phyloP scores from a whole-genome alignment of 2,329 filamentous ascomycete genomes.

The Ascosphaera aggregata region DNA sequence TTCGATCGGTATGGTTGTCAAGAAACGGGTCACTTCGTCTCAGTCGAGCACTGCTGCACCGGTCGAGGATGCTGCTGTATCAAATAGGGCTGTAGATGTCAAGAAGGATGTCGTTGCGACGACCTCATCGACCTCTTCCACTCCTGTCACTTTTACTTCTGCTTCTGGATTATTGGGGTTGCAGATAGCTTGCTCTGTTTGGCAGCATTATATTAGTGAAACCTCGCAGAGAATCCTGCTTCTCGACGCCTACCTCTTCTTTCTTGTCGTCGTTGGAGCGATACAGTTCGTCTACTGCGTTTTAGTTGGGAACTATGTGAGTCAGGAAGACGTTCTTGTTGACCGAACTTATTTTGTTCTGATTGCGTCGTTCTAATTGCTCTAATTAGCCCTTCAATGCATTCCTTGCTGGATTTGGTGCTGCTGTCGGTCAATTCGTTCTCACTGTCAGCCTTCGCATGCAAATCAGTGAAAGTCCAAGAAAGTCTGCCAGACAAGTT shows the following conservation, averaged over 20 bases:
- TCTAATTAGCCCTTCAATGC: slow-evolving; percentile 79
- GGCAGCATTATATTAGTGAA: slow-evolving; percentile 51
- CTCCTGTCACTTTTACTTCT: slow-evolving; percentile 10
- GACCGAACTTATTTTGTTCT: not conserved
- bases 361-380: not conserved
- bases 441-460: slow-evolving; percentile 77
- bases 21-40: too few species aligned
- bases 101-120: not conserved
- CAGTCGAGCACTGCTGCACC: too few species aligned
- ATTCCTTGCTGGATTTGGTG: slow-evolving; percentile 84
- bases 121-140: not conserved
- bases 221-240: slow-evolving; percentile 86
- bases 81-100: not conserved
- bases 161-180: slow-evolving; percentile 18
- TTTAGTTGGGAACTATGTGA: slow-evolving; percentile 80
- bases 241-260: slow-evolving; percentile 74
- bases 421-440: slow-evolving; percentile 92
- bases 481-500: slow-evolving; percentile 4
- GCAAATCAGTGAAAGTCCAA: slow-evolving; percentile 43
- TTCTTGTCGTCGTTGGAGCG: slow-evolving; percentile 64
- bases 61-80: too few species aligned
- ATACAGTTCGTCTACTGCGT: slow-evolving; percentile 89
- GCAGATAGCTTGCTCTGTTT: slow-evolving; percentile 45
- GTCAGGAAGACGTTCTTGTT: not conserved
- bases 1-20: too few species aligned